Evolutionary conservation across 164 flowering plant species (phyloP).

Genomic region (Kingdonia uniflora): DNA sequence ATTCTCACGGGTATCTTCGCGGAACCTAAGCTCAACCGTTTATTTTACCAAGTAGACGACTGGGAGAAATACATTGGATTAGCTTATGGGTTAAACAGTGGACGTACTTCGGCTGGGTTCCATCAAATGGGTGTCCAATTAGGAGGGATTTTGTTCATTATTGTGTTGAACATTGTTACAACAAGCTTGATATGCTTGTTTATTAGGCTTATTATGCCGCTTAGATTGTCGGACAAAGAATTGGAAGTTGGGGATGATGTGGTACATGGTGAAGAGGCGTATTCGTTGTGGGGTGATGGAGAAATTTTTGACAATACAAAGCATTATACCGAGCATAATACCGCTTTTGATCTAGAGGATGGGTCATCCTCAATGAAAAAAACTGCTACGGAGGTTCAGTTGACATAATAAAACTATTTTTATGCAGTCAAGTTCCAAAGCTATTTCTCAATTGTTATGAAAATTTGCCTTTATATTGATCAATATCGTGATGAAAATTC

Average conservation of each 20-base stretch:
- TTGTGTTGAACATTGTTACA: background rate
- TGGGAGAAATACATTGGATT: constrained; percentile 6
- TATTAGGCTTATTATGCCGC: constrained; percentile 2
- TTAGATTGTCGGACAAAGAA: constrained; percentile 2
- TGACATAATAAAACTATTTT: too few species aligned
- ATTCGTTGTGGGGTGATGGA: constrained; percentile 9
- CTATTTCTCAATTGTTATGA: too few species aligned
- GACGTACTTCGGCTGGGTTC: background rate
- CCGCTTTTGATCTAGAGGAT: background rate
- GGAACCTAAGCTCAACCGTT: constrained; percentile 3
- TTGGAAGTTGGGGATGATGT: constrained; percentile 7
- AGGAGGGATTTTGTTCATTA: constrained; percentile 3
- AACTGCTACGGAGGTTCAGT: background rate
- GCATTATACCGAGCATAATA: too few species aligned
- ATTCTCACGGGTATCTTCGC: constrained; percentile 7
- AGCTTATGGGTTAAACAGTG: background rate
- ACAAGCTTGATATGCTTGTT: constrained; percentile 5
- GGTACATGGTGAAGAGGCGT: constrained; percentile 7
- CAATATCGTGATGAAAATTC: too few species aligned
- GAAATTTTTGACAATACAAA: constrained; percentile 1
- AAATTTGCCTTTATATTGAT: too few species aligned
- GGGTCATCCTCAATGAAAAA: background rate
- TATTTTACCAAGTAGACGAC: background rate
- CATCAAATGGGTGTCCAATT: constrained; percentile 7
- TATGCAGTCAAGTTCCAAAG: too few species aligned